phyloP scores from a whole-genome alignment of 2,329 filamentous ascomycete species.

The Cadophora sp. region DNA sequence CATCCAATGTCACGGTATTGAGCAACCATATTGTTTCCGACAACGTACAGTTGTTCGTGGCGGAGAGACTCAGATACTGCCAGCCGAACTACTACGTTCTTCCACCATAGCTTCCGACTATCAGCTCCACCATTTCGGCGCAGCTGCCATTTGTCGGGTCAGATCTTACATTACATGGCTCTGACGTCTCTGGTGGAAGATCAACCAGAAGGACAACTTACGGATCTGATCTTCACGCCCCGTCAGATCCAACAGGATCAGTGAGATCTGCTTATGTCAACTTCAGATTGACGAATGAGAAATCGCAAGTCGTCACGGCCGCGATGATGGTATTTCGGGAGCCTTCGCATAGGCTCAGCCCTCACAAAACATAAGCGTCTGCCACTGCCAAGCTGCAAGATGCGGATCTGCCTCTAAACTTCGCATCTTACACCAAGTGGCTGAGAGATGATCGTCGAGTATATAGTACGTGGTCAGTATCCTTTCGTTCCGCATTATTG shows the following conservation, averaged over 20 bases:
- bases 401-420: neutral
- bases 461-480: neutral
- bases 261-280: conserved; percentile 3
- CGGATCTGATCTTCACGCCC: neutral
- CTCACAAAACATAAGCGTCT: neutral
- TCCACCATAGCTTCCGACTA: too few species aligned
- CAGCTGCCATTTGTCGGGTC: neutral
- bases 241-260: neutral
- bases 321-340: neutral
- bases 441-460: neutral
- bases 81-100: too few species aligned
- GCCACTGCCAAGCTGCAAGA: neutral
- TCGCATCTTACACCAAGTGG: neutral
- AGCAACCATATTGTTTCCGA: neutral
- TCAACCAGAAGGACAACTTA: too few species aligned
- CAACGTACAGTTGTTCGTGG: neutral
- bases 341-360: neutral
- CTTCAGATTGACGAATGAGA: neutral
- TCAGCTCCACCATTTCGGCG: too few species aligned
- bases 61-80: neutral
- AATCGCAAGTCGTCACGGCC: neutral
- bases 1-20: neutral
- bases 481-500: neutral
- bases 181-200: neutral
- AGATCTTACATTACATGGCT: neutral